Evolutionary conservation across 192 early-diverging fungal genomes (phyloP), one percentile per base, ranked within the genome.

Genomic region (Coemansia sp.): DNA sequence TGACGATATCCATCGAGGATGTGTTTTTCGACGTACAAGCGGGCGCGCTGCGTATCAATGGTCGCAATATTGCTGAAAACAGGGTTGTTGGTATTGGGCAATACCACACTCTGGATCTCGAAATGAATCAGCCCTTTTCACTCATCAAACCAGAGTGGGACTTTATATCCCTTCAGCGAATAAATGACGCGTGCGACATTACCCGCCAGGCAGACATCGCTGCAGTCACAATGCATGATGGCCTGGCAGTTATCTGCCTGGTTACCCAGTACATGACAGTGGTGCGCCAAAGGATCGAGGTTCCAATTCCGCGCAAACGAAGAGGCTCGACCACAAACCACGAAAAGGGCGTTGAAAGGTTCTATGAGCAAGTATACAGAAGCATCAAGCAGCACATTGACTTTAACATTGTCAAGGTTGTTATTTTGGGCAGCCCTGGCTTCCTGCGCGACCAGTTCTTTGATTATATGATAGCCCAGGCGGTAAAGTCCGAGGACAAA

Each of bases 251-350:
- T 36, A 46, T 99, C 4, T 98, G 97, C 62, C 83, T 99, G 7
- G 57, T 99, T 42, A 99, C 95, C 8, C 86, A 95, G 69, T 89
- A 89, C 62, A 97, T 98, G 95, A 99, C 95, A 1, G 87, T 99
- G 57, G 93, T 97, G 9, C 85, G 92, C 20, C 95, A 96, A 74
- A 83, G 94, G 11, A 93, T 99, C 25, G 97, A 99, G 73, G 76
- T 85, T 9, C 86, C 90, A 4, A 89, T 99, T 33, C 96, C 95
- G n/a, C 84, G 92, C 52, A 99, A 98, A 66, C 85, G 95, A 60
- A 92, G 89, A 67, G 97, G 97, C 32, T 91, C 89, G 7, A 89
- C 92, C 6, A 87, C 90, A 17, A 90, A 92, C 73, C 89, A 95
- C 73, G 97, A 98, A 69, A 98, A 97, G 87, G 91, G 90, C 19